Conservation (phyloP, 1,139 yeast genomes). For the Fermentozyma sake region DNA sequence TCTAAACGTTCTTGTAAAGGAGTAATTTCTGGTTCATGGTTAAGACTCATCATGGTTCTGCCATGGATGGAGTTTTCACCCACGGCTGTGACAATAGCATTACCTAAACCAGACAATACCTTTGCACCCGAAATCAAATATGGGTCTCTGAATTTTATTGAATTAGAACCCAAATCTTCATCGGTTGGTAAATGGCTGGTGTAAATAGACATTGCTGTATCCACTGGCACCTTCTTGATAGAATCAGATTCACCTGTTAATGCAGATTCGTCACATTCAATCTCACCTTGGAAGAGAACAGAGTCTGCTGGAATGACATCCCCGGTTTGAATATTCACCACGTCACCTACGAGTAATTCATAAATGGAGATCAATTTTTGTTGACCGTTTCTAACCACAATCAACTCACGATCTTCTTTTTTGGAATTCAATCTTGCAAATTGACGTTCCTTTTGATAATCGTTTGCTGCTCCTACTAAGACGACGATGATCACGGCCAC, state of each 20-base stretch:
- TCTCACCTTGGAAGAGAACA: slow-evolving; percentile 66
- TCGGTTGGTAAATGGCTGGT: slow-evolving; percentile 24
- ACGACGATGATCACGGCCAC: slow-evolving; percentile 90
- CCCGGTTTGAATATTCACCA: slow-evolving; percentile 82
- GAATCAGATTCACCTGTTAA: slow-evolving; percentile 93
- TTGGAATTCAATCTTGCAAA: slow-evolving; percentile 82
- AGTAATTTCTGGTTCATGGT: slow-evolving; percentile 73
- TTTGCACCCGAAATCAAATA: slow-evolving; percentile 90
- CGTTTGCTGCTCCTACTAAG: slow-evolving; percentile 88
- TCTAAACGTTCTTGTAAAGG: slow-evolving; percentile 85
- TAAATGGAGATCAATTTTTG: slow-evolving; percentile 68
- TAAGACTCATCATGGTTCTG: slow-evolving; percentile 77
- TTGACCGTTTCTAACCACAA: slow-evolving; percentile 70
- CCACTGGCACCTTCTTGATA: slow-evolving; percentile 60
- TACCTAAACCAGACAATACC: slow-evolving; percentile 81
- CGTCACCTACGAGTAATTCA: slow-evolving; percentile 82
- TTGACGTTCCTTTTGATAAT: slow-evolving; percentile 93
- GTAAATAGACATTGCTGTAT: slow-evolving; percentile 37
- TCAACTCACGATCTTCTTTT: slow-evolving; percentile 79
- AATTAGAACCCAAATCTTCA: slow-evolving; percentile 50
- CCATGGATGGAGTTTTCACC: slow-evolving; percentile 90
- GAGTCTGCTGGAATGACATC: slow-evolving; percentile 92
- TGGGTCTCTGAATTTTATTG: slow-evolving; percentile 56
- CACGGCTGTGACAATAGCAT: slow-evolving; percentile 82
- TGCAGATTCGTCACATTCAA: slow-evolving; percentile 89